Evolutionary conservation across 2,329 filamentous ascomycete species (phyloP).

Genomic region (Fusarium equiseti): DNA sequence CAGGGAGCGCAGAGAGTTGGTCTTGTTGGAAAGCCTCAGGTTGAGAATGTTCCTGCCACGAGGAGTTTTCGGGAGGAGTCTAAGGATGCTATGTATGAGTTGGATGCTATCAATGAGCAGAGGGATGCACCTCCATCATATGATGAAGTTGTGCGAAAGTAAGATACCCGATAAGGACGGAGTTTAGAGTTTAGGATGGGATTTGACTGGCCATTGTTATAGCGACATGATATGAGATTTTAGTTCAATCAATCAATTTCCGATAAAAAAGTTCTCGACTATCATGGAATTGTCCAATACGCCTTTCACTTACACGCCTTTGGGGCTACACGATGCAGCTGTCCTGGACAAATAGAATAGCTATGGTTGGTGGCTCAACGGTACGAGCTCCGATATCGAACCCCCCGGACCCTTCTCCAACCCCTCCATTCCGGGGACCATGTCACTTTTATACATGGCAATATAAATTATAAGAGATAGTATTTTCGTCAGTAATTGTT

Average conservation of each 20-base stretch:
- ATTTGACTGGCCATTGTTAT: not conserved
- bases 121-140: constrained; percentile 41
- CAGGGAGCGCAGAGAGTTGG: constrained; percentile 19
- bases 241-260: not conserved
- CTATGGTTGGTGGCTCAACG: constrained; percentile 38
- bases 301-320: constrained; percentile 17
- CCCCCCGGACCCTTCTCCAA: constrained; percentile 18
- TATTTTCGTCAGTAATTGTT: not conserved
- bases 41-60: not conserved
- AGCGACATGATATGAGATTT: not conserved
- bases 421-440: constrained; percentile 13
- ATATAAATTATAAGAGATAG: not conserved
- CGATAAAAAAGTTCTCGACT: not conserved
- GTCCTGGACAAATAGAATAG: constrained; percentile 27
- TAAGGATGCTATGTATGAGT: constrained; percentile 20
- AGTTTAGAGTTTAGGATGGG: not conserved
- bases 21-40: not conserved
- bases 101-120: constrained; percentile 5
- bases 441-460: constrained; percentile 7
- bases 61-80: not conserved
- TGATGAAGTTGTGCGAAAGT: constrained; percentile 37
- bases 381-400: constrained; percentile 46
- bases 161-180: not conserved
- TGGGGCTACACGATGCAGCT: not conserved
- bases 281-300: not conserved